Percentiles rank a stretch among this genome's conserved stretches.
Evolutionary conservation across 2,329 filamentous ascomycete genomes (phyloP).

Genomic region (Aspergillus latus): DNA sequence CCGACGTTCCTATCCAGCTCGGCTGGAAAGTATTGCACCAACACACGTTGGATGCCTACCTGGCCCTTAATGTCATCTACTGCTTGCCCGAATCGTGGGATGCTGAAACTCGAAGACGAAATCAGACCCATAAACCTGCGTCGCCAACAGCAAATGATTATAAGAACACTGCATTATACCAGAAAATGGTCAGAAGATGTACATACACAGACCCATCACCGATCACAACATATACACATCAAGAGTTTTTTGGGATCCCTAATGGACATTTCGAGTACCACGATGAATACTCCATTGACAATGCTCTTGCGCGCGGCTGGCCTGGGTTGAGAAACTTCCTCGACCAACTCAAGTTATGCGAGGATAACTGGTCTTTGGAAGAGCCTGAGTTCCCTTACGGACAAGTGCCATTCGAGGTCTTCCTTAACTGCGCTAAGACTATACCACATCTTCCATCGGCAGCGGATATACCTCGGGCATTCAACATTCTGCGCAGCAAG

Average conservation of each 20-base stretch:
- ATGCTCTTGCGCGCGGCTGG: not conserved
- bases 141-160: too few species aligned
- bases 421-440: not conserved
- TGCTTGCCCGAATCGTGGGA: slow-evolving; percentile 47
- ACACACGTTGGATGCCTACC: slow-evolving; percentile 21
- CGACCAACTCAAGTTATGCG: not conserved
- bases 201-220: not conserved
- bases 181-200: not conserved
- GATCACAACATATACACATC: not conserved
- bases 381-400: not conserved
- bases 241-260: slow-evolving; percentile 1
- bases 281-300: too few species aligned
- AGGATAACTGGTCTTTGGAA: not conserved
- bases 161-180: not conserved
- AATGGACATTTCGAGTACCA: not conserved
- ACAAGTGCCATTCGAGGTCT: not conserved
- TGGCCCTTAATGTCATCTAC: slow-evolving; percentile 43
- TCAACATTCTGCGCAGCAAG: not conserved
- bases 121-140: too few species aligned
- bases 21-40: slow-evolving; percentile 19
- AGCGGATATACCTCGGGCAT: not conserved
- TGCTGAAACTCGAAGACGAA: not conserved
- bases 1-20: not conserved
- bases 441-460: not conserved
- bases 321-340: not conserved